Base-by-base conservation (phyloP, 169 alveolate genomes). In the Cyclospora cayetanensis region DNA sequence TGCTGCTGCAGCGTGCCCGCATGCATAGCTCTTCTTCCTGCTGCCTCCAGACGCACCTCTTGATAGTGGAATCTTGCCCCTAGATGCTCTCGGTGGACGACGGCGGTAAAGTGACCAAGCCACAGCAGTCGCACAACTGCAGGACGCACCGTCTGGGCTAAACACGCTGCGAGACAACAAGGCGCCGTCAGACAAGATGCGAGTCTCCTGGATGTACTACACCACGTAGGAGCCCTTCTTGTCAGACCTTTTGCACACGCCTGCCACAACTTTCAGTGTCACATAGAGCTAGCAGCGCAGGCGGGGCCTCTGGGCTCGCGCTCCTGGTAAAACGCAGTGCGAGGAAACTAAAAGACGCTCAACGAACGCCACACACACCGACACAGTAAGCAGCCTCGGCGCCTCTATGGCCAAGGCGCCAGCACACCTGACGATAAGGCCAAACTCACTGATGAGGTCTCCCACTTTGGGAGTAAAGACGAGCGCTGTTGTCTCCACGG, bases 101-200 rank as follows among this genome's bases (percentile, higher is more conserved):
- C 37, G 2, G 85, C 85, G n/a, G 85, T 74, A 39, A 74, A 74
- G 85, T 74, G 85, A 4, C 85, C 85, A 25, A 74, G 85, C 85
- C 85, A 74, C 60, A 74, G 63, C 85, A 74, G 31, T 63, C 85
- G 85, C 39, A 74, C 27, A 34, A 74, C 85, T 25, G 85, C 85
- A 9, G 85, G 85, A 35, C 85, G 85, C 31, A 74, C 85, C 11
- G 85, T 74, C 60, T 74, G 85, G 12, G 85, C 37, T 22, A 41
- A 35, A 5, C 85, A 74, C 2, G 85, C 85, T 74, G 85, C 7
- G 72, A 2, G 31, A 12, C 85, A 20, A n/a, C n/a, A n/a, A n/a
- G n/a, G n/a, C n/a, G n/a, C n/a, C n/a, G n/a, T n/a, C n/a, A n/a
- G n/a, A n/a, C n/a, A n/a, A n/a, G n/a, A n/a, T n/a, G n/a, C n/a